Base-by-base conservation (phyloP, 2,329 filamentous ascomycete species). In the Nemania abortiva region DNA sequence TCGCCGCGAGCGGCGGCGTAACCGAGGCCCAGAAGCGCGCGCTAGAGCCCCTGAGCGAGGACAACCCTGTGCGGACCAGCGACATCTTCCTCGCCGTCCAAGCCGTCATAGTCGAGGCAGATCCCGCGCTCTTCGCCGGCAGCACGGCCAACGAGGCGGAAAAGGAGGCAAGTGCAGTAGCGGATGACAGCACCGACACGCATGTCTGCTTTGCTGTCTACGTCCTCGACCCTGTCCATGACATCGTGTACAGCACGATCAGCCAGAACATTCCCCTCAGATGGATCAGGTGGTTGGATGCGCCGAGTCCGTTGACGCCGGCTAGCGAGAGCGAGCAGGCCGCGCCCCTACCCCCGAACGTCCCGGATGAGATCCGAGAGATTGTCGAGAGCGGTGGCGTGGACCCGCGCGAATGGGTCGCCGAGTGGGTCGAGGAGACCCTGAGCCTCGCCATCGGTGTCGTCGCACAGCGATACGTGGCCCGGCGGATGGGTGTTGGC, bases 81-180 rank as follows among this genome's bases (percentile, higher is more conserved):
- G 94, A 99, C 79, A 92, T 99, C 71, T 99, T 99, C 86, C 86
- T 99, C 37, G 90, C 95, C n/a, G 91, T 99, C 39, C 96, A 99
- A 82, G 94, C 96, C 10, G 89, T 98, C 75, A 87, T 84, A 60
- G 87, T 92, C 71, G 86, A 89, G 9, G 83, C 83, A 0, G 89
- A 92, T 69, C 83, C 86, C 65, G 87, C 89, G 1, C 84, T 97
- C 1, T 97, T 97, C 78, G 83, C 89, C 73, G 81, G 88, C 77
- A 80, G 86, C 74, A 74, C 87, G 3, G 82, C 84, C 0, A 81
- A 80, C 66, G 84, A 87, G 65, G 86, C 87, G 71, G 87, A 89
- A 69, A 86, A 88, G 77, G 84, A 86, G 70, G 81, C 85, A 6
- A 84, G 84, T 20, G 81, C 83, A 18, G 86, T 87, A 1, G 82